A percentile compares a stretch with the other conserved stretches of the same genome.
Evolutionary conservation across 768 basidiomycete genomes (phyloP).

Genomic region (Amanita pseudoporphyria): DNA sequence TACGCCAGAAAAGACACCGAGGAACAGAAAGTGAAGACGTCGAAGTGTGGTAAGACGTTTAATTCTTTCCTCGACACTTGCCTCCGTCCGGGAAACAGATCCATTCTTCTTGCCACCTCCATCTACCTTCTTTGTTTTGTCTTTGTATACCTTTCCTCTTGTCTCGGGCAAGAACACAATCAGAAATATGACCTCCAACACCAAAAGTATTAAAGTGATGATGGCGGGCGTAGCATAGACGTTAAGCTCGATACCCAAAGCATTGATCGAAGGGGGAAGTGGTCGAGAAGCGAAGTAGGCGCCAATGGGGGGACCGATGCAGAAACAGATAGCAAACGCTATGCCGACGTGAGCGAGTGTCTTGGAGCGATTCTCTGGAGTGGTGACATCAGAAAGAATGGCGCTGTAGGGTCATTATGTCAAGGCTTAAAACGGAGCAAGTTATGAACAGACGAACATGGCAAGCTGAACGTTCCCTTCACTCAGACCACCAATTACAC

Average conservation of each 20-base stretch:
- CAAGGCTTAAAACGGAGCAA: neutral
- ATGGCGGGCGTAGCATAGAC: conserved; percentile 87
- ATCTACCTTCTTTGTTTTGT: conserved; percentile 11
- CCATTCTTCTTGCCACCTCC: conserved; percentile 11
- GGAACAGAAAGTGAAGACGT: conserved; percentile 72
- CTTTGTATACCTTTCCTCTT: conserved; percentile 32
- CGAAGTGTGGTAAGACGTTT: conserved; percentile 49
- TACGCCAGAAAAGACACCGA: conserved; percentile 87
- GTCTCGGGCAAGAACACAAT: conserved; percentile 79
- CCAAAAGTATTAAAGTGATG: conserved; percentile 69
- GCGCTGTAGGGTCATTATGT: conserved; percentile 41
- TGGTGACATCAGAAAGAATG: conserved; percentile 86
- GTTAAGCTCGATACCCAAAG: conserved; percentile 62
- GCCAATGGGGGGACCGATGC: conserved; percentile 87
- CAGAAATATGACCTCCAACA: conserved; percentile 75
- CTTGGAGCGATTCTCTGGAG: conserved; percentile 68
- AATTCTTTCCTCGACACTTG: conserved; percentile 41
- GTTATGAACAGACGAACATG: conserved; percentile 50
- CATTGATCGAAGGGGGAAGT: conserved; percentile 46
- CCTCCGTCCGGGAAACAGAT: conserved; percentile 17
- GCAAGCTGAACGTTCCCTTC: conserved; percentile 98
- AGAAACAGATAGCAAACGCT: conserved; percentile 94
- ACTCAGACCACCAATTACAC: conserved; percentile 86
- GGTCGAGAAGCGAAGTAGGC: conserved; percentile 93
- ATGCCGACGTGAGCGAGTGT: conserved; percentile 91